Base-by-base conservation (phyloP, 176 grass and related monocot genomes). In the Musa acuminata region DNA sequence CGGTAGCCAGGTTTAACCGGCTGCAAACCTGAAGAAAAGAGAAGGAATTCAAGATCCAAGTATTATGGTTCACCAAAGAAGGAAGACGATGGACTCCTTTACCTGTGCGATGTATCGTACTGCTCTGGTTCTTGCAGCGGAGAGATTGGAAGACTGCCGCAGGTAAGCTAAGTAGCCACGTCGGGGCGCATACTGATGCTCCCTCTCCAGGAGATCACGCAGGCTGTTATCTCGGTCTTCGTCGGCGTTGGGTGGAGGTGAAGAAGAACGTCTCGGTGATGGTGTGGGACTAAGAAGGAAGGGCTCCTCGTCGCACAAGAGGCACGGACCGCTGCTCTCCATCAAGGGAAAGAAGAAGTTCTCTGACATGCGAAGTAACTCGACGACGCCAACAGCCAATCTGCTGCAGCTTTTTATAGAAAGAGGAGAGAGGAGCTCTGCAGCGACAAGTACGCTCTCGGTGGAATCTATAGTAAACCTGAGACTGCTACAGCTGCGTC, bases 31-130 rank as follows among this genome's bases (percentile, higher is more conserved):
- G 71, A 48, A 43, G 35, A 43, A 35, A 35, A 35, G 29, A 35
- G 29, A 35, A 35, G 3, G 29, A 35, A 3, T 35, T 4, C 29
- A 35, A 35, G 29, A 35, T 35, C 4, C 0, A 43, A 43, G 35
- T 43, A 43, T 43, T 6, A 43, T 43, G 35, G 4, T 43, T 43
- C 35, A 43, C 35, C 35, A 43, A 43, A 43, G 35, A 43, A 43
- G 0, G 35, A 43, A 43, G 35, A 43, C 22, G 13, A 71, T 49
- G 9, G 49, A 49, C 67, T 62, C 14, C n/a, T 21, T 2, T 90
- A 93, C 94, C 57, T 79, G 62, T 77, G 87, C 51, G 80, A 93
- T 87, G 81, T 93, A 93, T 35, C 68, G 77, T 0, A 89, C 70
- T 69, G 75, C 88, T 23, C 69, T 89, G 51, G 70, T 69, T 67